Evolutionary conservation across 306 rosid species (phyloP).

Genomic region (Quercus agrifolia): DNA sequence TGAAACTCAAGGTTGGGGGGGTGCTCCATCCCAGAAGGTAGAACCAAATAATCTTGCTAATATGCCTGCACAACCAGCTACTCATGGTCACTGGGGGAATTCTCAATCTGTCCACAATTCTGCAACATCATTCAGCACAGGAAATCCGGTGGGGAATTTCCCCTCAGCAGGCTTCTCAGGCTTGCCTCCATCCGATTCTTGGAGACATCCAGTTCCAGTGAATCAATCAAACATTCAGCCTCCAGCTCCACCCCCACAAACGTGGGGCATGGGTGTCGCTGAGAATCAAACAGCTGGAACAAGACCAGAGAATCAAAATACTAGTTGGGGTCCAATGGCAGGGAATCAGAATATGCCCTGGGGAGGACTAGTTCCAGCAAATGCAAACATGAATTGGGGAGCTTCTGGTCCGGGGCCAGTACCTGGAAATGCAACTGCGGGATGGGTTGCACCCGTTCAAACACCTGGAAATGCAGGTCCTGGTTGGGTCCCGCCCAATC

Average conservation of each 20-base stretch:
- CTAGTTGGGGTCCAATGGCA: slow-evolving; percentile 53
- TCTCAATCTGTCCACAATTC: slow-evolving; percentile 50
- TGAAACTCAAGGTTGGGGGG: slow-evolving; percentile 64
- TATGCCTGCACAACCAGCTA: slow-evolving; percentile 50
- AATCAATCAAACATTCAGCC: slow-evolving; percentile 55
- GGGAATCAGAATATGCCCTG: slow-evolving; percentile 64
- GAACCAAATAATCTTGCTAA: slow-evolving; percentile 51
- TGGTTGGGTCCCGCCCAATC: slow-evolving; percentile 61
- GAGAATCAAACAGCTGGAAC: slow-evolving; percentile 46
- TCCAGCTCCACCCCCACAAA: slow-evolving; percentile 44
- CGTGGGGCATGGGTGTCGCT: slow-evolving; percentile 59
- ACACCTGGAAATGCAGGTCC: slow-evolving; percentile 40
- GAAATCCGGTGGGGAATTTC: slow-evolving; percentile 49
- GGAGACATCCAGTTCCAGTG: slow-evolving; percentile 66
- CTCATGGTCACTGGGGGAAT: slow-evolving; percentile 64
- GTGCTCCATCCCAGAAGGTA: slow-evolving; percentile 41
- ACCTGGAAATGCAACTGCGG: slow-evolving; percentile 63
- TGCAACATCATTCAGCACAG: slow-evolving; percentile 38
- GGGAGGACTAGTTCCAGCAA: slow-evolving; percentile 62
- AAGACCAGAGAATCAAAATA: slow-evolving; percentile 40
- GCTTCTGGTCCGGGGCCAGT: slow-evolving; percentile 44
- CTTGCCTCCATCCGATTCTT: slow-evolving; percentile 50
- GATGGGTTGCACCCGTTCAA: slow-evolving; percentile 66
- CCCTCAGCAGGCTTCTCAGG: slow-evolving; percentile 37
- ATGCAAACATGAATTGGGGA: slow-evolving; percentile 58